phyloP scores from a whole-genome alignment of 2,329 filamentous ascomycete species.

The Stagonosporopsis cucurbitacearum region DNA sequence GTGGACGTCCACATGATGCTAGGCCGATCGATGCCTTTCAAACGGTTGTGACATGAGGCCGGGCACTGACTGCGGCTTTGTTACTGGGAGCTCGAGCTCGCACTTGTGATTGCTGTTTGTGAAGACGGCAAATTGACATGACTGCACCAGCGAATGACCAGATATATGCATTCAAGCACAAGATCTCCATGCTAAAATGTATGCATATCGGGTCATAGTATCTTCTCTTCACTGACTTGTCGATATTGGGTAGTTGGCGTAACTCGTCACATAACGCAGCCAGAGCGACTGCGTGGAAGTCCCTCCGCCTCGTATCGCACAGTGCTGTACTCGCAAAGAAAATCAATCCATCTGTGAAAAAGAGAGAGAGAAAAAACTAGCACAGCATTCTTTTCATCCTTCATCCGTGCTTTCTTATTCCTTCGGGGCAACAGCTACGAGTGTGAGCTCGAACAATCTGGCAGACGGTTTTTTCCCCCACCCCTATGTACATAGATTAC shows the following conservation, averaged over 20 bases:
- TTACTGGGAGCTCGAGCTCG: no score
- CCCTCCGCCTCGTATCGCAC: background rate
- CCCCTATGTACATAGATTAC: no score
- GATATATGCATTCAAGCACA: background rate
- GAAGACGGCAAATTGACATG: background rate
- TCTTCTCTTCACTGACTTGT: background rate
- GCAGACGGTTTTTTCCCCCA: no score
- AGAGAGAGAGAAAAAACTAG: background rate
- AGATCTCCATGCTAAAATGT: background rate
- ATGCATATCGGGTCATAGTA: background rate
- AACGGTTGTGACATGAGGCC: no score
- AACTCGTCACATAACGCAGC: background rate
- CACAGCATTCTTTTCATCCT: no score
- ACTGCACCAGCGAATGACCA: background rate
- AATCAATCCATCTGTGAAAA: no score
- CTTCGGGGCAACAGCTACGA: no score
- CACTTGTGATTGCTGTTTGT: no score
- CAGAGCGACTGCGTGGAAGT: background rate
- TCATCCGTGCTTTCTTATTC: no score
- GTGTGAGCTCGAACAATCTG: background rate
- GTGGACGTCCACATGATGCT: background rate
- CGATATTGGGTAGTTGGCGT: background rate
- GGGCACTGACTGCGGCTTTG: no score
- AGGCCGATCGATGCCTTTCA: no score
- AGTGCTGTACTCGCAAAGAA: no score